These are phyloP conservation scores for Cicer pinnatifidum DNA, from an alignment of 306 rosid species.

Conservation along the genomic window DNA sequence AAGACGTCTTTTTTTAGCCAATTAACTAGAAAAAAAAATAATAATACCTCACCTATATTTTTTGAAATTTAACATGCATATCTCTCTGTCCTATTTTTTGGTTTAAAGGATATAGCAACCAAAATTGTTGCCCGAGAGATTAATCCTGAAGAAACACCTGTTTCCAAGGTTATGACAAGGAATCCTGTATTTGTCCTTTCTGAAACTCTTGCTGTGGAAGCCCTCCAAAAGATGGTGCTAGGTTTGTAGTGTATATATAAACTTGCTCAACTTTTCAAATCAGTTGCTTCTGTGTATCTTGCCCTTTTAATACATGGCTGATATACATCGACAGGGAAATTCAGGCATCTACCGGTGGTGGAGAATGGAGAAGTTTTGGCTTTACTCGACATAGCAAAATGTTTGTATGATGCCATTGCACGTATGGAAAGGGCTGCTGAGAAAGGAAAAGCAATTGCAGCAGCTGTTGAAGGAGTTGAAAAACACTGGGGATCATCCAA, in stretches of 20 bases:
- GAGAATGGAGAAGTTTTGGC: constrained; percentile 98
- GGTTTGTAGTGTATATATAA: constrained; percentile 58
- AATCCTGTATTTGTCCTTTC: constrained; percentile 91
- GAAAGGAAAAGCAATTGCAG: constrained; percentile 99
- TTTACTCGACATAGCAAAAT: constrained; percentile 96
- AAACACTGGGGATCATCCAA: constrained; percentile 86
- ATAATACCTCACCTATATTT: constrained; percentile 12
- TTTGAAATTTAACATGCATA: constrained; percentile 29
- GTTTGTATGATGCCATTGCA: constrained; percentile 95
- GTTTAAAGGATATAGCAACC: constrained; percentile 79
- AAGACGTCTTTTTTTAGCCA: constrained; percentile 22
- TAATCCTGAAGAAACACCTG: constrained; percentile 82
- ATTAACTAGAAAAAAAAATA: constrained; percentile 15
- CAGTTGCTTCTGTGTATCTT: constrained; percentile 39
- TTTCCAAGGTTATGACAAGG: constrained; percentile 93
- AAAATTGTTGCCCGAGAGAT: constrained; percentile 82
- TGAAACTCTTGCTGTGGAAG: constrained; percentile 97
- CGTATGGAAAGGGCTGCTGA: constrained; percentile 99
- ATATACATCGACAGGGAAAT: constrained; percentile 70
- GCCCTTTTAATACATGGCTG: constrained; percentile 42
- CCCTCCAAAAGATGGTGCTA: constrained; percentile 99
- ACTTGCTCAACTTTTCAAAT: constrained; percentile 39
- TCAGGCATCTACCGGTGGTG: constrained; percentile 97
- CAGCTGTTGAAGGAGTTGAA: constrained; percentile 99
- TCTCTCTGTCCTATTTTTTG: constrained; percentile 40